phyloP scores from a whole-genome alignment of 306 rosid species.

The Morella rubra region DNA sequence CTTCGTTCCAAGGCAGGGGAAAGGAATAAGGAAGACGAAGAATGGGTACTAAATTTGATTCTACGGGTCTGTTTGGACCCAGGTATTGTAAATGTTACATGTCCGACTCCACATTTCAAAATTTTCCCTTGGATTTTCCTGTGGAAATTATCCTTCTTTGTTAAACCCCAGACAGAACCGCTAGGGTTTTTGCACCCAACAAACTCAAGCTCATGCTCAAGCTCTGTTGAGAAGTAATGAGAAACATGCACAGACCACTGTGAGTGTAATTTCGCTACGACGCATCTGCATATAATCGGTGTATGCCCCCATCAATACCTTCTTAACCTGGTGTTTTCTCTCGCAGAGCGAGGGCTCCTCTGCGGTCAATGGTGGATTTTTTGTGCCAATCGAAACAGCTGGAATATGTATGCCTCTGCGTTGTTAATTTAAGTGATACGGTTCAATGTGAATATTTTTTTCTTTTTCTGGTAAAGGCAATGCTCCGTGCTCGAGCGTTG shows the following conservation, averaged over 20 bases:
- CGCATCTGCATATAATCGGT: neutral
- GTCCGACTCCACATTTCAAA: neutral
- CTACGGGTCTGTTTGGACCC: no score
- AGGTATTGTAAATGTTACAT: no score
- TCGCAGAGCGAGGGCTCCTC: slow-evolving; percentile 40
- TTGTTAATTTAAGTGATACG: neutral
- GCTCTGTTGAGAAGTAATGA: neutral
- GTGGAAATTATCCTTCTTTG: neutral
- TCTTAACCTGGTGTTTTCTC: neutral
- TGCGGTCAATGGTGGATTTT: slow-evolving; percentile 31
- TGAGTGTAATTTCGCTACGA: slow-evolving; percentile 9
- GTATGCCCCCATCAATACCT: neutral
- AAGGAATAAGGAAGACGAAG: no score
- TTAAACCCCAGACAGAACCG: neutral
- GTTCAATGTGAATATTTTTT: neutral
- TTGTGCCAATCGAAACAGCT: slow-evolving; percentile 37
- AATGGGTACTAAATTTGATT: no score
- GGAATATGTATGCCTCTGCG: slow-evolving; percentile 30
- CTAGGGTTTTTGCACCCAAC: neutral
- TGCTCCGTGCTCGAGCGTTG: neutral
- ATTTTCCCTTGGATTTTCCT: neutral
- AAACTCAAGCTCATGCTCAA: neutral
- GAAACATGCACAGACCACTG: slow-evolving; percentile 29
- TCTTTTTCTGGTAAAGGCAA: neutral
- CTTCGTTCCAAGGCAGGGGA: no score